These are phyloP conservation scores for Trichoderma sp. DNA, from an alignment of 2,329 filamentous ascomycete species.

Conservation along the genomic window DNA sequence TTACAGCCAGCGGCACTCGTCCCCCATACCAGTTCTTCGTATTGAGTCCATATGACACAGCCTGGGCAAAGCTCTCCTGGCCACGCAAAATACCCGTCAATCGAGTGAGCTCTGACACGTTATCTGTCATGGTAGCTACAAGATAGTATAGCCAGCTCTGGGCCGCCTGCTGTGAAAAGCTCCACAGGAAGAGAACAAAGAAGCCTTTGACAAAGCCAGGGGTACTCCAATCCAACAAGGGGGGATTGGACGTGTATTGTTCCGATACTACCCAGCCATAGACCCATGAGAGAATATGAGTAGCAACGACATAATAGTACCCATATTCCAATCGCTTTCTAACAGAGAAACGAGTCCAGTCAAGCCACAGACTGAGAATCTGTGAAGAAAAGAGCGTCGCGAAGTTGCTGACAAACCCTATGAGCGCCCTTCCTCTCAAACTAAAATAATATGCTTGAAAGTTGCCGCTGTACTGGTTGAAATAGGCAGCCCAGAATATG, in stretches of 20 bases:
- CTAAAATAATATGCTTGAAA: slow-evolving; percentile 46
- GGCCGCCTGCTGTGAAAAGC: slow-evolving; percentile 52
- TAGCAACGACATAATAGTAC: slow-evolving; percentile 48
- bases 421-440: slow-evolving; percentile 48
- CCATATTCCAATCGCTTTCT: slow-evolving; percentile 45
- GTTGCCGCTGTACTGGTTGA: slow-evolving; percentile 43
- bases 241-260: slow-evolving; percentile 47
- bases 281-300: slow-evolving; percentile 51
- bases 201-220: slow-evolving; percentile 49
- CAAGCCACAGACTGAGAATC: slow-evolving; percentile 46
- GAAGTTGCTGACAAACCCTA: slow-evolving; percentile 44
- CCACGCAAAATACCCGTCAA: slow-evolving; percentile 43
- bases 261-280: slow-evolving; percentile 57
- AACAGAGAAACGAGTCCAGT: slow-evolving; percentile 40
- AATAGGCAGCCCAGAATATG: slow-evolving; percentile 33
- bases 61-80: slow-evolving; percentile 45
- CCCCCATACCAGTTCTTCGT: slow-evolving; percentile 41
- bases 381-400: slow-evolving; percentile 45
- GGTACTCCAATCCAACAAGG: slow-evolving; percentile 43
- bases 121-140: slow-evolving; percentile 55
- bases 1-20: slow-evolving; percentile 41
- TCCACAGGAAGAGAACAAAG: slow-evolving; percentile 51
- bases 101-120: slow-evolving; percentile 52
- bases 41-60: slow-evolving; percentile 43
- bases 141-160: slow-evolving; percentile 61